A percentile compares a stretch with the other conserved stretches of the same genome.
phyloP scores from a whole-genome alignment of 2,329 filamentous ascomycete genomes.

The Aspergillus fischeri region DNA sequence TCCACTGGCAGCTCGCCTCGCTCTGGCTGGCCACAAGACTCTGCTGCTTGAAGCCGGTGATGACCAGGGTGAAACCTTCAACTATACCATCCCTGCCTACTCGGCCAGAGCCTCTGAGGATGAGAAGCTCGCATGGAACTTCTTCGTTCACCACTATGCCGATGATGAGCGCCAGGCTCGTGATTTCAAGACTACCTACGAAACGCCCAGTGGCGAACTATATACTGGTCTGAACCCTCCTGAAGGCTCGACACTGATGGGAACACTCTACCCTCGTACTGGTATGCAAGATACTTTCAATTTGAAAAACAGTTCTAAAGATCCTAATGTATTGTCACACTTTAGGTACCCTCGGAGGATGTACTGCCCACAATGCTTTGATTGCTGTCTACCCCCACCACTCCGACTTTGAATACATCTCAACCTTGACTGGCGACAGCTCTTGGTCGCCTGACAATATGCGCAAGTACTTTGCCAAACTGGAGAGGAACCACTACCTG shows the following conservation, averaged over 20 bases:
- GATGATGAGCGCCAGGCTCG: constrained; percentile 25
- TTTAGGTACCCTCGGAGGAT: constrained; percentile 52
- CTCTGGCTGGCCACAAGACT: constrained; percentile 31
- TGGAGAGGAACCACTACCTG: constrained; percentile 55
- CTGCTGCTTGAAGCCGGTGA: constrained; percentile 37
- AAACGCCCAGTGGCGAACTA: constrained; percentile 44
- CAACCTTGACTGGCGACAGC: constrained; percentile 55
- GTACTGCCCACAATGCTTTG: constrained; percentile 59
- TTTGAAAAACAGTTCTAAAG: no score
- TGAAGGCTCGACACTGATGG: constrained; percentile 47
- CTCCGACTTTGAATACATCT: constrained; percentile 58
- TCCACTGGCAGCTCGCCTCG: constrained; percentile 32
- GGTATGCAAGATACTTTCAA: no score
- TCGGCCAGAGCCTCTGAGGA: constrained; percentile 29
- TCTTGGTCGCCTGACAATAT: constrained; percentile 58
- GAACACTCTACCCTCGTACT: constrained; percentile 56
- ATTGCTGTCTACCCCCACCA: constrained; percentile 58
- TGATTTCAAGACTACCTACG: constrained; percentile 39
- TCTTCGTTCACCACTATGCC: constrained; percentile 33
- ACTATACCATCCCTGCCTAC: constrained; percentile 28
- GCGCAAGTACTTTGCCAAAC: constrained; percentile 51
- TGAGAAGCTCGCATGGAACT: constrained; percentile 29
- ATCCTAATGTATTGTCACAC: no score
- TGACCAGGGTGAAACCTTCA: constrained; percentile 28
- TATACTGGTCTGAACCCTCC: constrained; percentile 55